phyloP scores from a whole-genome alignment of 306 rosid genomes.

The Glycine tomentella region DNA sequence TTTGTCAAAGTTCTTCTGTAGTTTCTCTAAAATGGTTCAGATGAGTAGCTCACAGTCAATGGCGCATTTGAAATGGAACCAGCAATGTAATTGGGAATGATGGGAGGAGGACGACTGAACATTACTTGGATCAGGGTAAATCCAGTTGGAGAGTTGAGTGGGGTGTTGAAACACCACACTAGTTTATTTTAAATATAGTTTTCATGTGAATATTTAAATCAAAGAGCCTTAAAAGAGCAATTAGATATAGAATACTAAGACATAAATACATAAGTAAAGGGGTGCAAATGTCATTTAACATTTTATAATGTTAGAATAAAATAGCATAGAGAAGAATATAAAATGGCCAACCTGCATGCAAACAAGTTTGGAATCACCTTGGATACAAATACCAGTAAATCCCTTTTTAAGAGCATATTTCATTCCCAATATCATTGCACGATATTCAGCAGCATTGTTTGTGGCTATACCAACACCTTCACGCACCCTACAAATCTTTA shows the following conservation, averaged over 20 bases:
- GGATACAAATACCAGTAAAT: constrained; percentile 63
- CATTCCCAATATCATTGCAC: constrained; percentile 87
- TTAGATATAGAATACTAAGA: constrained; percentile 27
- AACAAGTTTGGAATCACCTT: constrained; percentile 96
- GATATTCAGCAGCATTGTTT: constrained; percentile 91
- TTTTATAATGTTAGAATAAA: constrained; percentile 11
- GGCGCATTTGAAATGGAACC: too few species aligned
- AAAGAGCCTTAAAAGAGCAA: constrained; percentile 20
- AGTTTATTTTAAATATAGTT: constrained; percentile 9
- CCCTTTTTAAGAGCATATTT: constrained; percentile 87
- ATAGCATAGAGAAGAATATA: not conserved
- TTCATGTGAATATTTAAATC: not conserved
- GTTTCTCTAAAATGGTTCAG: too few species aligned
- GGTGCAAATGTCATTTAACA: not conserved
- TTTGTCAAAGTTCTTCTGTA: too few species aligned
- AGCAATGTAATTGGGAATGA: too few species aligned
- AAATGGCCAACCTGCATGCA: constrained; percentile 86
- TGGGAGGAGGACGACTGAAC: too few species aligned
- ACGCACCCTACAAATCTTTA: constrained; percentile 81
- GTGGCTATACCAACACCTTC: constrained; percentile 89
- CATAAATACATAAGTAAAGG: constrained; percentile 12
- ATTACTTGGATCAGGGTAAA: too few species aligned
- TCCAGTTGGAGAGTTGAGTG: not conserved
- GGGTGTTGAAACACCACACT: not conserved
- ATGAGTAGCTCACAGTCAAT: too few species aligned